Base-by-base conservation (phyloP, 2,329 filamentous ascomycete species). In the Fusarium praegraminearum region DNA sequence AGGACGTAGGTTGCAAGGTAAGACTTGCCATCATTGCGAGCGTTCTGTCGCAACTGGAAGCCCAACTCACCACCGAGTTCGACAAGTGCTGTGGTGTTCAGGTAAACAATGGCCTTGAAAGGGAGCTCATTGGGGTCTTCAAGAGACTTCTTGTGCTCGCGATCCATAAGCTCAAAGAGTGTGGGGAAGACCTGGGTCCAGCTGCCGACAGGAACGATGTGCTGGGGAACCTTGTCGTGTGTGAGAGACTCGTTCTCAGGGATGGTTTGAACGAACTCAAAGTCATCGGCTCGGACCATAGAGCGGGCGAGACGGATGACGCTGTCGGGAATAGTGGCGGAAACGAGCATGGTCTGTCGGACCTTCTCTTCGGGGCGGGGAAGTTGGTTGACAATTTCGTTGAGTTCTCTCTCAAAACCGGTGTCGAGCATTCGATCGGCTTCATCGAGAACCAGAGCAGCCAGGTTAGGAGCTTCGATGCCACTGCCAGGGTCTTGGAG, bases 401-500 rank as follows among this genome's bases (percentile, higher is more conserved):
- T 80, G 52, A 95, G 85, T 58, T 90, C 90, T 36, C 84, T 83
- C 59, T 90, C 84, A 75, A 95, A 95, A 4, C 92, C 96, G 85
- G 97, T 96, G 83, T 99, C 96, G 78, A 99, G 87, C 93, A 99
- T 98, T 74, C 96, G 93, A 81, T 99, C 96, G 75, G 96, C 96
- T 85, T 99, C 96, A 74, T 99, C 96, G 47, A 99, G 90, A 70
- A 98, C 94, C 46, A 99, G 86, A 72, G 96, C 97, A 78, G 93
- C 92, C 84, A 98, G 91, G 79, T 93, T 94, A 79, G 77, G 94
- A 80, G 92, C 92, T 24, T 83, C 82, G 40, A 97, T 87, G 26
- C 88, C 86, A 59, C 85, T 87, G 57, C 78, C 76, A 0, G 83
- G 80, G 75, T 97, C 93, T 5, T 85, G 85, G 28, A 98, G 84